Evolutionary conservation across 1,139 yeast species (phyloP), one percentile per base, ranked within the genome.

Genomic region (Kurtzmaniella quercitrusa): DNA sequence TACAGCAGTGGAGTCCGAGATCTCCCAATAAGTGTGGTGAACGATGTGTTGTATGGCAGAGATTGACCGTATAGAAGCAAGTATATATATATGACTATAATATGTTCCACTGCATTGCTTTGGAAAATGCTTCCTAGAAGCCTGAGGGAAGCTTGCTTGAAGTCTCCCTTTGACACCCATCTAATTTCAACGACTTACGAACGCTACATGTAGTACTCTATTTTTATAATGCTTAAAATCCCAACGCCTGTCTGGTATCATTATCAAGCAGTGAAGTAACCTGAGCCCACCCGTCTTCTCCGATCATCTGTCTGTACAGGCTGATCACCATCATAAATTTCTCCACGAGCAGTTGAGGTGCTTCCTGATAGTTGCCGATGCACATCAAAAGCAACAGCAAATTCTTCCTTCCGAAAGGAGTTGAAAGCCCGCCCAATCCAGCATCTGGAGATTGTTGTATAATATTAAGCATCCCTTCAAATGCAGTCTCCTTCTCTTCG

Each of bases 1-100:
- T 78, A 87, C 4, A 82, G 93, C 0, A 85, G 87, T 54, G 96
- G 95, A 0, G 93, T 90, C 8, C 79, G 89, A 77, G 97, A 90
- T 59, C 57, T 89, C 42, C 93, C 96, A 1, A 68, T 88, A 2
- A 73, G 81, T 2, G 74, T 81, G 42, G 96, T 86, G 0, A 85
- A 86, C 56, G 76, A 77, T 43, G 82, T 86, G 0, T 63, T 89
- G 18, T 89, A 87, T 52, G 56, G 50, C 4, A 50, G 51, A 19
- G 53, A 55, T 21, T 36, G 10, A n/a, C 7, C 8, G 8, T 5
- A 21, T 21, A 21, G 23, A 8, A n/a, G n/a, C n/a, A n/a, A n/a
- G n/a, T n/a, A n/a, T n/a, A n/a, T n/a, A n/a, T n/a, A n/a, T n/a
- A n/a, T n/a, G n/a, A n/a, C n/a, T n/a, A n/a, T n/a, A n/a, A n/a